Conservation (phyloP, 1,284 basidiomycete genomes). For the Inonotus hispidus region DNA sequence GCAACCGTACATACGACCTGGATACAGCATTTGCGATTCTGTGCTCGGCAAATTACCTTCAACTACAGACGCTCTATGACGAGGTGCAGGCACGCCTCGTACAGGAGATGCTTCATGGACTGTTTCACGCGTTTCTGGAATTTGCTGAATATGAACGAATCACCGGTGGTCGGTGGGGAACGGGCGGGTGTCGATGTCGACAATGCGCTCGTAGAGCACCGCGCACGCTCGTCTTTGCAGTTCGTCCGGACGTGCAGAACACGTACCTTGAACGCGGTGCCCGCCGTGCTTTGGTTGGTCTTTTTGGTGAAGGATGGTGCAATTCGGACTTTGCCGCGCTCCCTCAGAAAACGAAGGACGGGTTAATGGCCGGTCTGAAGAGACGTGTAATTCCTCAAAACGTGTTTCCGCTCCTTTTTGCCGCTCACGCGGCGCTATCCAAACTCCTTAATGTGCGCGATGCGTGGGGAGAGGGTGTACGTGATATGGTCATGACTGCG, state of each 20-base stretch:
- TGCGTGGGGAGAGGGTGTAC: conserved; percentile 60
- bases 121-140: conserved; percentile 76
- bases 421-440: conserved; percentile 57
- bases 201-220: conserved; percentile 76
- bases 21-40: conserved; percentile 89
- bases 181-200: conserved; percentile 73
- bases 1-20: conserved; percentile 89
- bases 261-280: conserved; percentile 64
- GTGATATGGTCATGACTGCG: conserved; percentile 58
- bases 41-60: conserved; percentile 78
- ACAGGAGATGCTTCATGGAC: conserved; percentile 83
- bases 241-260: conserved; percentile 72
- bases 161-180: conserved; percentile 68
- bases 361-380: conserved; percentile 63
- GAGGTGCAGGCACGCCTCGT: conserved; percentile 81
- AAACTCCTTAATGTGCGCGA: conserved; percentile 52
- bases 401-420: conserved; percentile 61
- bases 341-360: conserved; percentile 59
- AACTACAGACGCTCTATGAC: conserved; percentile 66
- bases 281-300: conserved; percentile 66
- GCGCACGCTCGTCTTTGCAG: conserved; percentile 75
- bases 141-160: conserved; percentile 70
- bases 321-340: conserved; percentile 72
- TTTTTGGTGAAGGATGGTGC: conserved; percentile 85
- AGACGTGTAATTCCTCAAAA: conserved; percentile 61